These are phyloP conservation scores for Aristolochia fimbriata DNA, from an alignment of 164 flowering plant species.

Conservation along the genomic window DNA sequence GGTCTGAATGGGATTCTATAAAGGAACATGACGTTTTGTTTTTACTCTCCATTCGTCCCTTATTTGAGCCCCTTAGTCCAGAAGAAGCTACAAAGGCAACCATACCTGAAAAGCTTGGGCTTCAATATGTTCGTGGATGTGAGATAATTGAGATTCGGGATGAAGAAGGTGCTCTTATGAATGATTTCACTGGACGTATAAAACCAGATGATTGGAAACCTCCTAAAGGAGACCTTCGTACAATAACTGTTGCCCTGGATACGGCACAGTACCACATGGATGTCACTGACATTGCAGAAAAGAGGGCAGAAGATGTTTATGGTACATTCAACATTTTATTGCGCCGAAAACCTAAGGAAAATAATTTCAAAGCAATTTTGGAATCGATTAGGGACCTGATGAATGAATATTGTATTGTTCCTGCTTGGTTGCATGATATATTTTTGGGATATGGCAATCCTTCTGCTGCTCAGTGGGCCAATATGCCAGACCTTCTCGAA, in stretches of 20 bases:
- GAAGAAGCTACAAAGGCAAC: conserved; percentile 83
- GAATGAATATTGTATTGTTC: conserved; percentile 98
- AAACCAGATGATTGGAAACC: conserved; percentile 99
- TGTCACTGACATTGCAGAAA: conserved; percentile 78
- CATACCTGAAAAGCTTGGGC: conserved; percentile 91
- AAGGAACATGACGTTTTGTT: conserved; percentile 99
- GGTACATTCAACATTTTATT: conserved; percentile 80
- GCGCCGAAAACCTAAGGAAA: conserved; percentile 99
- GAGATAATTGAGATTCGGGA: conserved; percentile 92
- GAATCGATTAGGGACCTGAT: conserved; percentile 98
- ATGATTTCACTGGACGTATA: conserved; percentile 91
- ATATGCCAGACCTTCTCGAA: conserved; percentile 86
- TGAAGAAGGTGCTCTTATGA: conserved; percentile 95
- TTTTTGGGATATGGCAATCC: conserved; percentile 98
- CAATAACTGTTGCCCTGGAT: conserved; percentile 86
- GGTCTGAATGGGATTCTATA: conserved; percentile 92
- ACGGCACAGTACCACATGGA: conserved; percentile 99
- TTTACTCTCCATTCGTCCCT: conserved; percentile 78
- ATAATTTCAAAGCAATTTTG: conserved; percentile 94
- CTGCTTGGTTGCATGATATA: conserved; percentile 90
- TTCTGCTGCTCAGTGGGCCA: conserved; percentile 96
- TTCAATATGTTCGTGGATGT: conserved; percentile 94
- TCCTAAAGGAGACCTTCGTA: conserved; percentile 94
- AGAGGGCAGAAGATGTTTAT: conserved; percentile 82
- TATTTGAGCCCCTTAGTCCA: conserved; percentile 85